Evolutionary conservation across 257 asterid species (phyloP).

Genomic region (Henckelia pumila): DNA sequence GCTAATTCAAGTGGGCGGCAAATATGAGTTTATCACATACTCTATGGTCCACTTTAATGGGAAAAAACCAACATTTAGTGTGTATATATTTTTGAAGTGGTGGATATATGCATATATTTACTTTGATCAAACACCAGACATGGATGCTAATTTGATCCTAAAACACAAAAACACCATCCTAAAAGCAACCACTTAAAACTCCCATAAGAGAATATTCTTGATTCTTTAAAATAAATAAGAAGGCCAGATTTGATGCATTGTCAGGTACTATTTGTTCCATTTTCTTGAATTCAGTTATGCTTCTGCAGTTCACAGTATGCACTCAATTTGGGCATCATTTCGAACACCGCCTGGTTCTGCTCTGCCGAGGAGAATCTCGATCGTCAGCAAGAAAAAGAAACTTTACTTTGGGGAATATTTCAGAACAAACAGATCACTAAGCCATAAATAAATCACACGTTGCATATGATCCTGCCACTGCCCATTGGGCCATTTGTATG

Average conservation of each 20-base stretch:
- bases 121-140: too few species aligned
- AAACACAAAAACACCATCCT: too few species aligned
- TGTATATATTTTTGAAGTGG: too few species aligned
- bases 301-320: neutral
- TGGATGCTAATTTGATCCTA: too few species aligned
- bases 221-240: neutral
- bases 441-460: neutral
- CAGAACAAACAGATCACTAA: neutral
- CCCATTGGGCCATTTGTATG: neutral
- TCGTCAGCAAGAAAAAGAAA: neutral
- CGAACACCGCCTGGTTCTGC: neutral
- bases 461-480: neutral
- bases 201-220: neutral
- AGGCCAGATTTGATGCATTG: too few species aligned
- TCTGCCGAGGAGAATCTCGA: neutral
- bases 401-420: neutral
- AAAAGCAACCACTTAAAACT: too few species aligned
- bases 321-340: neutral
- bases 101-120: too few species aligned
- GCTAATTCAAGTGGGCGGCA: constrained; percentile 43
- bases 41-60: constrained; percentile 2
- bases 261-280: too few species aligned
- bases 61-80: too few species aligned
- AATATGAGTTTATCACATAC: constrained; percentile 30
- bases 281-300: neutral